Conservation (phyloP, 1,139 yeast genomes). For the Debaryomyces udenii region DNA sequence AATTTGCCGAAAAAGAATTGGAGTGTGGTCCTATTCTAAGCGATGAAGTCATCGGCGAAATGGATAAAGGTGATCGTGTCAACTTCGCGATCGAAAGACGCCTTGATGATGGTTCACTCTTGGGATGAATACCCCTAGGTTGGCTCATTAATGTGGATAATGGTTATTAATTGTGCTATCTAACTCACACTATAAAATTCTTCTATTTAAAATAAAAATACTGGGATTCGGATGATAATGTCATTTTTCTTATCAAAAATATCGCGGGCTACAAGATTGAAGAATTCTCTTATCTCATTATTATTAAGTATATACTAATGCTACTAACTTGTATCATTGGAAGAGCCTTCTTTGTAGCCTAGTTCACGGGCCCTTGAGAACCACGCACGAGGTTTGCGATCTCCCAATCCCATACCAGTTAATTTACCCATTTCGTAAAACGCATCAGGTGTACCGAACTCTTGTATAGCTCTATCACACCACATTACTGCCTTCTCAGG, state of each 20-base stretch:
- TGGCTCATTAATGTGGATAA: constrained; percentile 28
- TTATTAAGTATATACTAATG: neutral
- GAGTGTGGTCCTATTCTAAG: constrained; percentile 26
- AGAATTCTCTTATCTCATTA: neutral
- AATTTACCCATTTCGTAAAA: constrained; percentile 83
- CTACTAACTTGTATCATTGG: constrained; percentile 1
- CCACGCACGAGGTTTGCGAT: constrained; percentile 33
- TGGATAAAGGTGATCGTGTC: constrained; percentile 33
- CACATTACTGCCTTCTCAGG: constrained; percentile 83
- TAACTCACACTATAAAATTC: no score
- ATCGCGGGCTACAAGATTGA: constrained; percentile 3
- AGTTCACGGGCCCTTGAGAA: constrained; percentile 27
- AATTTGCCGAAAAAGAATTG: constrained; percentile 30
- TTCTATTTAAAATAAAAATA: no score
- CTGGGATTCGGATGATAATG: constrained; percentile 1
- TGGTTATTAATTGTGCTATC: neutral
- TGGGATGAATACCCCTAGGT: constrained; percentile 23
- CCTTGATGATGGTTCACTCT: constrained; percentile 18
- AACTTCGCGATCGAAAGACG: constrained; percentile 40
- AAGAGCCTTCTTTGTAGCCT: constrained; percentile 24
- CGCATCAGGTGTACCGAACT: constrained; percentile 73
- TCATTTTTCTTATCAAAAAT: neutral
- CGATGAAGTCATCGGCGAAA: constrained; percentile 32
- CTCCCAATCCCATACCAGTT: constrained; percentile 79
- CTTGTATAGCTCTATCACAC: constrained; percentile 86